phyloP scores from a whole-genome alignment of 352 stramenopile genomes.

The Stephanocyclus meneghinianus region DNA sequence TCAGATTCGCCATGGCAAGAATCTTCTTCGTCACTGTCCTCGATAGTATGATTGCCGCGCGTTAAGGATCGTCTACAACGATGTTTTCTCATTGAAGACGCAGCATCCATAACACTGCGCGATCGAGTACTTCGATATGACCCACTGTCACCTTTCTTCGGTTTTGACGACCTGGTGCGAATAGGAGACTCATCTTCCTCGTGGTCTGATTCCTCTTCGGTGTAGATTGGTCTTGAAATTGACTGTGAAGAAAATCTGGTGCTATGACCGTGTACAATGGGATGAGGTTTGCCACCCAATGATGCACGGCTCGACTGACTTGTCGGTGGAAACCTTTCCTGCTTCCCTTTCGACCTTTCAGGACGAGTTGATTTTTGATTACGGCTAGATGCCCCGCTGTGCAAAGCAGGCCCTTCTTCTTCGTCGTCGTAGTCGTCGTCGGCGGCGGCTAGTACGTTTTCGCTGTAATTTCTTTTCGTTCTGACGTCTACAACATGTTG shows the following conservation, averaged over 20 bases:
- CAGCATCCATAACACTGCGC: neutral
- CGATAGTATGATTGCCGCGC: neutral
- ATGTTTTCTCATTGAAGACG: no score
- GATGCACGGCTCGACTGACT: neutral
- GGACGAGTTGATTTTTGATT: neutral
- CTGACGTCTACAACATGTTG: no score
- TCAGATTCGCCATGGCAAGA: neutral
- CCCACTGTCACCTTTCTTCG: neutral
- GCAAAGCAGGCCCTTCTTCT: neutral
- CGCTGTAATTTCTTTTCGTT: neutral
- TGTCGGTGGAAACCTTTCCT: neutral
- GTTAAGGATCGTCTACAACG: neutral
- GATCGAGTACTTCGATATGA: neutral
- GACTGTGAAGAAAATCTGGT: conserved; percentile 9
- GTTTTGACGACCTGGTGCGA: neutral
- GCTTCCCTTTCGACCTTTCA: neutral
- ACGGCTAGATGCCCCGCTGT: neutral
- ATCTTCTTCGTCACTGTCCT: neutral
- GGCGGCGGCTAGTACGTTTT: neutral
- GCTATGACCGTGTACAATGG: neutral
- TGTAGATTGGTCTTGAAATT: conserved; percentile 13
- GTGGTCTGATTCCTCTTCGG: conserved; percentile 22
- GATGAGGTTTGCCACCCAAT: neutral
- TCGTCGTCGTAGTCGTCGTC: neutral
- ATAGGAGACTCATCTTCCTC: conserved; percentile 13